phyloP scores from a whole-genome alignment of 495 filamentous ascomycete species.

The Penicillium canescens region DNA sequence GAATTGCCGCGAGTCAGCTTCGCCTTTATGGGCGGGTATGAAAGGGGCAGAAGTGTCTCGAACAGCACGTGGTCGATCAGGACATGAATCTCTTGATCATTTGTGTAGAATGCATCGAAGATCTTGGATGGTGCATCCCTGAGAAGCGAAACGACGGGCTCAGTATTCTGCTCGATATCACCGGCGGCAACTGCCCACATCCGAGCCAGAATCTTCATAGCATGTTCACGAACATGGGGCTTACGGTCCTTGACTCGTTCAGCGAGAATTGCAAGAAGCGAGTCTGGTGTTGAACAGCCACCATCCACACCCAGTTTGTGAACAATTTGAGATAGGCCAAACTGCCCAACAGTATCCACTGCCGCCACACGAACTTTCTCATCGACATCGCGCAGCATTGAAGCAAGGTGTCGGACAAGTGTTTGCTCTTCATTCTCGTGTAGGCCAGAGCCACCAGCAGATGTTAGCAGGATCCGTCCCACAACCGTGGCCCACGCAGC shows the following conservation, averaged over 20 bases:
- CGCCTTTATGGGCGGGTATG: slow-evolving; percentile 77
- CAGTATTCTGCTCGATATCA: slow-evolving; percentile 81
- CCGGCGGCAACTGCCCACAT: slow-evolving; percentile 91
- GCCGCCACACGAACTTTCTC: slow-evolving; percentile 89
- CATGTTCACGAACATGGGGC: slow-evolving; percentile 76
- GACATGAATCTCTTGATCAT: slow-evolving; percentile 82
- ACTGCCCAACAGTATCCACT: slow-evolving; percentile 74
- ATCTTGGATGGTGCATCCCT: slow-evolving; percentile 82
- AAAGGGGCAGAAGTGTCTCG: slow-evolving; percentile 80
- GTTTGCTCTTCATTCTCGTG: slow-evolving; percentile 71
- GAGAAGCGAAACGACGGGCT: slow-evolving; percentile 68
- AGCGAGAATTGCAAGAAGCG: slow-evolving; percentile 74
- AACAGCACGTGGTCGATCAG: slow-evolving; percentile 83
- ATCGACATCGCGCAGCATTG: slow-evolving; percentile 83
- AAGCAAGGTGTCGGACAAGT: slow-evolving; percentile 70
- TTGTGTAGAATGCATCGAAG: slow-evolving; percentile 85
- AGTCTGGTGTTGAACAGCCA: slow-evolving; percentile 65
- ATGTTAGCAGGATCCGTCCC: slow-evolving; percentile 80
- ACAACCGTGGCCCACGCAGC: slow-evolving; percentile 81
- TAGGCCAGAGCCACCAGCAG: slow-evolving; percentile 82
- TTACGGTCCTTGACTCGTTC: slow-evolving; percentile 89
- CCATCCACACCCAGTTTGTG: slow-evolving; percentile 75
- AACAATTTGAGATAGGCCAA: slow-evolving; percentile 76
- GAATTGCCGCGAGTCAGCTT: slow-evolving; percentile 61
- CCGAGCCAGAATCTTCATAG: slow-evolving; percentile 77